These are phyloP conservation scores for Afroboletus lepidellus DNA, from an alignment of 1,284 basidiomycete genomes.

Conservation along the genomic window DNA sequence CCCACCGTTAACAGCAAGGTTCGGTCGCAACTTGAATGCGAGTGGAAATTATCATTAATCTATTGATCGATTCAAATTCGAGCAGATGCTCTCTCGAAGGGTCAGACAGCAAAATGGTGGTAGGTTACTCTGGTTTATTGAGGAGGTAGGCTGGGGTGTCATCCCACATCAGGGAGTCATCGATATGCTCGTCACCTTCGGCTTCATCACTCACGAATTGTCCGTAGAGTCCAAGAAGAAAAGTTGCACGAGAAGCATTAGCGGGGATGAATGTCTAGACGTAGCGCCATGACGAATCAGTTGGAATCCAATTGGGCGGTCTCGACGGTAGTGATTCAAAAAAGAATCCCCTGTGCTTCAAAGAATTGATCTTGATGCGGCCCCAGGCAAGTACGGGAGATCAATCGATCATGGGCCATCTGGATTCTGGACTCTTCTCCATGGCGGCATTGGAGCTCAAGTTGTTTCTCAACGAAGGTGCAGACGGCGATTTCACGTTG, in stretches of 20 bases:
- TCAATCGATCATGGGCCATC: too few species aligned
- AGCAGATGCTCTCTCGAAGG: too few species aligned
- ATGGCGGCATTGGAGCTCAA: neutral
- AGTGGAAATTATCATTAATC: too few species aligned
- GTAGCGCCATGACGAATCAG: neutral
- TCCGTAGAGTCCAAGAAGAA: too few species aligned
- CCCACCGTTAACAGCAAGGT: too few species aligned
- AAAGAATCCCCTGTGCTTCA: neutral
- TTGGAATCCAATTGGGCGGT: neutral
- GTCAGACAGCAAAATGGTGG: too few species aligned
- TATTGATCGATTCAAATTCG: too few species aligned
- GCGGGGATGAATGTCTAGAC: neutral
- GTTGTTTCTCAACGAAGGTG: neutral
- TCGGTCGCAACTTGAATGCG: too few species aligned
- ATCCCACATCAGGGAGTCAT: too few species aligned
- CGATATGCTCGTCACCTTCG: too few species aligned
- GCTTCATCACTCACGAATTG: neutral
- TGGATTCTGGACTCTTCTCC: neutral
- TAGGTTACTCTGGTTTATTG: neutral
- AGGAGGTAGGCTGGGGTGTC: too few species aligned
- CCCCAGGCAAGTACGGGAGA: neutral
- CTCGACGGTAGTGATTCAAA: neutral
- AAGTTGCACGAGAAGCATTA: too few species aligned
- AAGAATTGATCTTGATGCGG: neutral
- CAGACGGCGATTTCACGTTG: neutral